phyloP scores from a whole-genome alignment of 2,329 filamentous ascomycete species.

The Aspergillus tamarii region DNA sequence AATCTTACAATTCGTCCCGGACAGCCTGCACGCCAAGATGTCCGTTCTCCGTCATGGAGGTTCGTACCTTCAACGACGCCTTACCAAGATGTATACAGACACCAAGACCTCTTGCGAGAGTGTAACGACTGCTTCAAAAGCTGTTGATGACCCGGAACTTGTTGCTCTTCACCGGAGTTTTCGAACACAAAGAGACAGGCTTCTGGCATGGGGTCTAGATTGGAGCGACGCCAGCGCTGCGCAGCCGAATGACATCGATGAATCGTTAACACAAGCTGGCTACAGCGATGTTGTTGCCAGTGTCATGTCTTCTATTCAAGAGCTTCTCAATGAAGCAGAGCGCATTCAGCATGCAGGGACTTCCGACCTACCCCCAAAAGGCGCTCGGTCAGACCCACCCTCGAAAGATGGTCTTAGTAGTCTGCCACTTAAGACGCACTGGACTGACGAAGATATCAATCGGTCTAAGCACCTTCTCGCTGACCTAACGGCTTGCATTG shows the following conservation, averaged over 20 bases:
- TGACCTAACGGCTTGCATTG: constrained; percentile 65
- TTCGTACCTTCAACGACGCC: constrained; percentile 50
- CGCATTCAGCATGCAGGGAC: constrained; percentile 55
- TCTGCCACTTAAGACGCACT: constrained; percentile 43
- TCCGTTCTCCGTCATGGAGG: constrained; percentile 51
- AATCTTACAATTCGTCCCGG: constrained; percentile 14
- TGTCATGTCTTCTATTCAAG: constrained; percentile 66
- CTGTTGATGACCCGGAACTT: constrained; percentile 55
- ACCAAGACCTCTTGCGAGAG: constrained; percentile 65
- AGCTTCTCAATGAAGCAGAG: constrained; percentile 65
- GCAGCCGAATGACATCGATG: constrained; percentile 63
- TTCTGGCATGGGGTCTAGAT: constrained; percentile 67
- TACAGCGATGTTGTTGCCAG: constrained; percentile 66
- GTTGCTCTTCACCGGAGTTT: constrained; percentile 62
- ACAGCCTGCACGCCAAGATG: constrained; percentile 39
- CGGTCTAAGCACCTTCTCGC: constrained; percentile 62
- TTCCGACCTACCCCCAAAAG: constrained; percentile 41
- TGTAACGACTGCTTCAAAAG: constrained; percentile 54
- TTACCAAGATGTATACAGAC: constrained; percentile 66
- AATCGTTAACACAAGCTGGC: constrained; percentile 63
- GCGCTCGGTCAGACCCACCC: constrained; percentile 34
- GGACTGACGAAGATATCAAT: constrained; percentile 56
- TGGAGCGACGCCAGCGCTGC: constrained; percentile 65
- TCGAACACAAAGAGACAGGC: constrained; percentile 64
- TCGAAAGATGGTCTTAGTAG: constrained; percentile 35